A percentile compares a stretch with the other conserved stretches of the same genome.
Conservation (phyloP, 108 stramenopile species). For the Pseudonitzschia multistriata region DNA sequence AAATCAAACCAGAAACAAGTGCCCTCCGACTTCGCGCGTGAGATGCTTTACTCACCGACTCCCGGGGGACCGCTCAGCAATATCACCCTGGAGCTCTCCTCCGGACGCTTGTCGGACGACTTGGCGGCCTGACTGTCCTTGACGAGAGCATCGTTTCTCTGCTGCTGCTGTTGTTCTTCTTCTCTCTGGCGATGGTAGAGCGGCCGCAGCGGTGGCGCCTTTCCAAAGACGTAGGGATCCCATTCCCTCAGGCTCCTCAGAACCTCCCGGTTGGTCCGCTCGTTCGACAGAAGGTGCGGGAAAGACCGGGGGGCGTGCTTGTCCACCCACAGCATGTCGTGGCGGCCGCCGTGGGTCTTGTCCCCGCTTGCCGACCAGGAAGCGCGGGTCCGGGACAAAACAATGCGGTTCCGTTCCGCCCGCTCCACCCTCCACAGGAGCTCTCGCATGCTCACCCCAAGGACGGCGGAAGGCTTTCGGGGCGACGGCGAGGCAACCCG, state of each 20-base stretch:
- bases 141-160: slow-evolving; percentile 8
- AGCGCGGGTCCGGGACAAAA: too few relatives aligned
- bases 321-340: slow-evolving; percentile 80
- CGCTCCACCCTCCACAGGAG: neutral
- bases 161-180: slow-evolving; percentile 28
- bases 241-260: slow-evolving; percentile 83
- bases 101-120: slow-evolving; percentile 65
- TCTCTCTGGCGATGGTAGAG: slow-evolving; percentile 15
- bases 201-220: slow-evolving; percentile 59
- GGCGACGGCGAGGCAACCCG: slow-evolving; percentile 13
- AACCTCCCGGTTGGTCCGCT: slow-evolving; percentile 93
- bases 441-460: neutral
- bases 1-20: too few relatives aligned
- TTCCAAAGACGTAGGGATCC: slow-evolving; percentile 94
- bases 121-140: slow-evolving; percentile 12
- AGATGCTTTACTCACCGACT: slow-evolving; percentile 51
- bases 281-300: slow-evolving; percentile 88
- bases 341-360: slow-evolving; percentile 14
- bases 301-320: slow-evolving; percentile 91
- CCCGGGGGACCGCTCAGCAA: slow-evolving; percentile 91
- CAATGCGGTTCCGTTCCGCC: too few relatives aligned
- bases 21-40: too few relatives aligned
- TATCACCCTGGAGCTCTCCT: slow-evolving; percentile 70
- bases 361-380: too few relatives aligned
- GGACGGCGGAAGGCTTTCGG: slow-evolving; percentile 26